Evolutionary conservation across 371 early-diverging fungal species (phyloP).

Genomic region (Mortierella sp.): DNA sequence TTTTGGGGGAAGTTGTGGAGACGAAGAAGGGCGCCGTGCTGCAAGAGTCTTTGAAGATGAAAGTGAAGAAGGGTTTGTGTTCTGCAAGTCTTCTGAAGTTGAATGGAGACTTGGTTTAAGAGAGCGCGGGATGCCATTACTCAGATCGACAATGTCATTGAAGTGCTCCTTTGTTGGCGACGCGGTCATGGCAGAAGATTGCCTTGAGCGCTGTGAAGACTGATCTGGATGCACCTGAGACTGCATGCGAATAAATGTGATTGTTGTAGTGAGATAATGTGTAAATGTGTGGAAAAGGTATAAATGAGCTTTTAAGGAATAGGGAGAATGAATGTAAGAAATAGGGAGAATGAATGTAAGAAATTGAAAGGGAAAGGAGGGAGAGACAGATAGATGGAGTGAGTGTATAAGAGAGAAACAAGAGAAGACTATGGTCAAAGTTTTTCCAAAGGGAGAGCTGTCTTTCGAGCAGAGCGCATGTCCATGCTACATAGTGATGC

Average conservation of each 20-base stretch:
- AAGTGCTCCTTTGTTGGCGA: neutral
- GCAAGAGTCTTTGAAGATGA: neutral
- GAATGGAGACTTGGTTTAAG: neutral
- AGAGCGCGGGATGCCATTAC: neutral
- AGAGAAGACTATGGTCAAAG: too few relatives aligned
- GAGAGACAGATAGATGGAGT: neutral
- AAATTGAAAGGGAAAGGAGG: neutral
- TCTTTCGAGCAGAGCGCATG: too few relatives aligned
- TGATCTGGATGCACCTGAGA: slow-evolving; percentile 2
- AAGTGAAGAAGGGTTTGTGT: neutral
- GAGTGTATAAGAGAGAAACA: neutral
- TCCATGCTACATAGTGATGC: too few relatives aligned
- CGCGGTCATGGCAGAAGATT: neutral
- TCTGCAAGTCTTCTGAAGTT: neutral
- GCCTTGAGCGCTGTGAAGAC: neutral
- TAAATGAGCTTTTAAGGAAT: too few relatives aligned
- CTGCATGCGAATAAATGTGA: neutral
- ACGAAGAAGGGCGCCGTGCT: neutral
- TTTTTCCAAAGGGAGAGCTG: too few relatives aligned
- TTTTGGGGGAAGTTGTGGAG: neutral
- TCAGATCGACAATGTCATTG: neutral
- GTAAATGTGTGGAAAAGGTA: neutral
- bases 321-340: too few relatives aligned
- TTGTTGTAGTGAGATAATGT: neutral
- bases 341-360: neutral